Conservation (phyloP, 1,284 basidiomycete species). For the Ustilago xerochloae region DNA sequence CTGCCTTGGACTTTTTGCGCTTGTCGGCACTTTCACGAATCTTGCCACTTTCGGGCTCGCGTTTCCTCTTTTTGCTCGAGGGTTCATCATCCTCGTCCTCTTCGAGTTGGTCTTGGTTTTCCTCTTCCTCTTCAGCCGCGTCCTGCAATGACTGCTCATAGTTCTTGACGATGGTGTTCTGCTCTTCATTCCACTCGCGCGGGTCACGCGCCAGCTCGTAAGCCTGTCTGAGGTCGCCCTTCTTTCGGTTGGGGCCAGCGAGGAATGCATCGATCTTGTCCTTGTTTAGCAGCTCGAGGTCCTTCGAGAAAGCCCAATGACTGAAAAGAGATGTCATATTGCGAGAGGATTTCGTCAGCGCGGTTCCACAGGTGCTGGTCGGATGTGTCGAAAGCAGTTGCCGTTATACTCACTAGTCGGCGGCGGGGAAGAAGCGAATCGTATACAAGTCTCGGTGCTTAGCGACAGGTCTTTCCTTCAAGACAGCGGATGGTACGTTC, state of each 20-base stretch:
- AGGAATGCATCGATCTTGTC: constrained; percentile 88
- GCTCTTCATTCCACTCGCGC: constrained; percentile 69
- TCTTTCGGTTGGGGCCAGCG: constrained; percentile 77
- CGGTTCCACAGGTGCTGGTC: not conserved
- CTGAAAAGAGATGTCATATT: constrained; percentile 69
- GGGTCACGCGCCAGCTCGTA: constrained; percentile 88
- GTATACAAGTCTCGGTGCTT: constrained; percentile 81
- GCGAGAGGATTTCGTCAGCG: constrained; percentile 1
- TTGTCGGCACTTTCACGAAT: constrained; percentile 47
- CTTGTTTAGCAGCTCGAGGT: constrained; percentile 80
- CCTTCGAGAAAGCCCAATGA: constrained; percentile 84
- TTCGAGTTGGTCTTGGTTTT: constrained; percentile 71
- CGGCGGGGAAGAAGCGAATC: constrained; percentile 87
- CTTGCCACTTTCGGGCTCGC: constrained; percentile 26
- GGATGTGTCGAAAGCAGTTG: not conserved
- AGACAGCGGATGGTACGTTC: constrained; percentile 74
- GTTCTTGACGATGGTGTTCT: constrained; percentile 49
- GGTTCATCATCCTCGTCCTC: constrained; percentile 75
- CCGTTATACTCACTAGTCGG: constrained; percentile 81
- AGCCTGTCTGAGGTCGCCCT: constrained; percentile 80
- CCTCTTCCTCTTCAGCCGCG: constrained; percentile 73
- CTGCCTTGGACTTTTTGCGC: constrained; percentile 45
- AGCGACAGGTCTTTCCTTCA: constrained; percentile 76
- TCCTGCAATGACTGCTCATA: constrained; percentile 70
- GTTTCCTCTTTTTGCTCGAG: constrained; percentile 67